Evolutionary conservation across 2,329 filamentous ascomycete genomes (phyloP).

Genomic region (Alternaria novae-zelandiae): DNA sequence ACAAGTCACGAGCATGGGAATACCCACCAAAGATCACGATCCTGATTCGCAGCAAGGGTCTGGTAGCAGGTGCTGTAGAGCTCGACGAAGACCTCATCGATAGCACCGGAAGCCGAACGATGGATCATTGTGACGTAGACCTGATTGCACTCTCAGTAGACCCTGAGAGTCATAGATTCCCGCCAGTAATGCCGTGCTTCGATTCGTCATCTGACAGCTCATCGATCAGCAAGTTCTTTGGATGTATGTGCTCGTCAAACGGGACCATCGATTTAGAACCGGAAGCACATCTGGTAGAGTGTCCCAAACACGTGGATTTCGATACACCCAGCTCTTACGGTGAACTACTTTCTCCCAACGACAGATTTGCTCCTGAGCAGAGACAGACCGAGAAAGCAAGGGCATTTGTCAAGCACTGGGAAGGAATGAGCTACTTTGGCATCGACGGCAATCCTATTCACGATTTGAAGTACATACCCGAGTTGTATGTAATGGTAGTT

Average conservation of each 20-base stretch:
- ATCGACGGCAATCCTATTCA: background rate
- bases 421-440: background rate
- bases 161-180: background rate
- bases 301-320: background rate
- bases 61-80: background rate
- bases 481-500: background rate
- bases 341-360: background rate
- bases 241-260: background rate
- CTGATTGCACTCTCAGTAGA: background rate
- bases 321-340: background rate
- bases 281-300: background rate
- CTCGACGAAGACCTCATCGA: background rate
- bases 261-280: background rate
- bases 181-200: background rate
- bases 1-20: fast-evolving
- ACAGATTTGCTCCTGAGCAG: background rate
- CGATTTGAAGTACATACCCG: background rate
- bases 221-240: background rate
- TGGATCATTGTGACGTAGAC: background rate
- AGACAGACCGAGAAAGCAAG: background rate
- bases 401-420: background rate
- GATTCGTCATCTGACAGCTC: background rate
- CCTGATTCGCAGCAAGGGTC: background rate
- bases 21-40: background rate
- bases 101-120: background rate